Base-by-base conservation (phyloP, 306 rosid genomes). In the Amphicarpaea edgeworthii region DNA sequence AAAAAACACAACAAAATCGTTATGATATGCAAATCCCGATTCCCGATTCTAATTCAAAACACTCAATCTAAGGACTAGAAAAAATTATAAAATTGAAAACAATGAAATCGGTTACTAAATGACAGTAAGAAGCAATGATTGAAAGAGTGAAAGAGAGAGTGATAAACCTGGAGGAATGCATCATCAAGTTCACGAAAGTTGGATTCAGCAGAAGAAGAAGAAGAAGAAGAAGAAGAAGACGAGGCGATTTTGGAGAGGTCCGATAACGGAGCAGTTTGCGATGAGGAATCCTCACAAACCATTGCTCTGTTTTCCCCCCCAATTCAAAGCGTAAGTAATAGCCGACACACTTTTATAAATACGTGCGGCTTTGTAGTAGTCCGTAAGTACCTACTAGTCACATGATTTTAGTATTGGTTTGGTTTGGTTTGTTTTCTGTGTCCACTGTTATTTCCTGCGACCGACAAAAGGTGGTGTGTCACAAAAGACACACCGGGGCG, bases 121-220 rank as follows among this genome's bases (percentile, higher is more conserved):
- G 28, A 5, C 12, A 53, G 17, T 9, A 64, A 65, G 40, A 47
- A 21, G 43, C 12, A 20, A 20, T 1, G 15, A 17, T 4, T 0
- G 11, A 75, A 61, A 43, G 1, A 43, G 55, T 42, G 49, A 55
- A 7, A 30, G 15, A 72, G 71, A 21, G 57, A 47, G 43, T 23
- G 54, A 76, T 26, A 42, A 69, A 87, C 90, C 90, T 87, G 90
- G 5, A 87, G 85, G 81, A 84, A 87, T 51, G 87, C 90, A 47
- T 87, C 88, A 7, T 87, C 90, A 4, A 87, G 83, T 64, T 87
- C 70, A 1, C 90, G 88, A 30, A 84, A 87, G 85, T 68, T 84
- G 51, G 90, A 86, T 78, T 67, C 76, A 1, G 77, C 49, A 40
- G 79, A 80, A 0, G 87, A 59, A 21, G 82, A 19, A 12, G 82